Percentiles rank a stretch among this genome's conserved stretches.
Conservation (phyloP, 1,139 yeast genomes). For the Yamadazyma atmosphaerica region DNA sequence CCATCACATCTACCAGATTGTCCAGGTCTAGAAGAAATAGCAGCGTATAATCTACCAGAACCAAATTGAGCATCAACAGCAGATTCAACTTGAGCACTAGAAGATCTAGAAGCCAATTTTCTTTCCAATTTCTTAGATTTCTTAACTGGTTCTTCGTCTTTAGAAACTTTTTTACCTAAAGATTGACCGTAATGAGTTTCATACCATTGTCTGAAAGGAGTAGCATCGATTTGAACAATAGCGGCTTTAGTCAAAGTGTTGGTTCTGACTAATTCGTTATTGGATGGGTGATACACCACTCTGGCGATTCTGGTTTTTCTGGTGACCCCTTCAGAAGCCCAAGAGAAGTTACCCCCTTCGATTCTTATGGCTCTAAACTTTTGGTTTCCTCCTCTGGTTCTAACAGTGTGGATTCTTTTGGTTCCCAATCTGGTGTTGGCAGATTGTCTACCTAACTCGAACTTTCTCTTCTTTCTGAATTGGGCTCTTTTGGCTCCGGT, state of each 20-base stretch:
- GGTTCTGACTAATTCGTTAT: slow-evolving; percentile 99
- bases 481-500: slow-evolving; percentile 99
- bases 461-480: slow-evolving; percentile 99
- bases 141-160: slow-evolving; percentile 50
- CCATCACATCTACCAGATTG: slow-evolving; percentile 99
- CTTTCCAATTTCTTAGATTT: slow-evolving; percentile 84
- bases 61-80: slow-evolving; percentile 95
- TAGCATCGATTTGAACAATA: slow-evolving; percentile 98
- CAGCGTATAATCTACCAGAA: slow-evolving; percentile 99
- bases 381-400: slow-evolving; percentile 99
- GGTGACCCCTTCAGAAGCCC: slow-evolving; percentile 99
- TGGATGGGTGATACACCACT: slow-evolving; percentile 99
- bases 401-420: slow-evolving; percentile 98
- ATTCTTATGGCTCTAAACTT: slow-evolving; percentile 99
- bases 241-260: slow-evolving; percentile 99
- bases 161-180: slow-evolving; percentile 75
- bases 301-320: slow-evolving; percentile 98
- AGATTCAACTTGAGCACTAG: slow-evolving; percentile 78
- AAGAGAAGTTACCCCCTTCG: slow-evolving; percentile 99
- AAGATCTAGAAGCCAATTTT: slow-evolving; percentile 90
- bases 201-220: slow-evolving; percentile 99
- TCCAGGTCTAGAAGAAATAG: slow-evolving; percentile 99
- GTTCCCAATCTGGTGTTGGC: slow-evolving; percentile 99
- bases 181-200: slow-evolving; percentile 97
- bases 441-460: slow-evolving; percentile 99